Percentiles rank a stretch among this genome's conserved stretches.
Evolutionary conservation across 176 grass and related monocot genomes (phyloP).

Genomic region (Paspalum notatum): DNA sequence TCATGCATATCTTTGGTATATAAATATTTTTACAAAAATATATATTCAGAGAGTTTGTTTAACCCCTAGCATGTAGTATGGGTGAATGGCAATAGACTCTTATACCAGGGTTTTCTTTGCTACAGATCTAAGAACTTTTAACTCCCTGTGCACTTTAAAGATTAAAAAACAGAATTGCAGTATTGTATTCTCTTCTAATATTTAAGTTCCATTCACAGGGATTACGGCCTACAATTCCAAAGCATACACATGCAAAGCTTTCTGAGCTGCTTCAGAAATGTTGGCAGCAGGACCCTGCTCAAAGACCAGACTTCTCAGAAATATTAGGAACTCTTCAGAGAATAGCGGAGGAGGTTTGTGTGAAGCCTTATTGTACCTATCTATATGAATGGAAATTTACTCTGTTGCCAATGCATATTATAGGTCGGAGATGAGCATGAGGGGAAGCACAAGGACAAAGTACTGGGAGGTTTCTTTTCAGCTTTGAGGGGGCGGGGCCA

Average conservation of each 20-base stretch:
- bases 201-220: conserved; percentile 53
- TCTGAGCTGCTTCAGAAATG: conserved; percentile 84
- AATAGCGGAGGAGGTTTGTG: conserved; percentile 73
- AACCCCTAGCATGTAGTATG: neutral
- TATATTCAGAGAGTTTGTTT: neutral
- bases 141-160: neutral
- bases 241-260: conserved; percentile 73
- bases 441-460: conserved; percentile 77
- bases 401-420: neutral
- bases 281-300: conserved; percentile 75
- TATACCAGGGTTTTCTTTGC: neutral
- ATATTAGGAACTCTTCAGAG: conserved; percentile 75
- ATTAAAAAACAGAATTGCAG: neutral
- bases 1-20: conserved; percentile 22
- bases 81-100: neutral
- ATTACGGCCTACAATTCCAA: conserved; percentile 87
- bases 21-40: neutral
- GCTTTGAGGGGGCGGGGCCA: conserved; percentile 65
- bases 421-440: conserved; percentile 72
- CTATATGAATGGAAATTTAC: neutral
- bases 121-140: neutral
- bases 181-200: conserved; percentile 13
- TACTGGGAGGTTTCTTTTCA: conserved; percentile 70
- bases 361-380: neutral
- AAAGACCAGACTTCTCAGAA: conserved; percentile 81